A percentile compares a stretch with the other conserved stretches of the same genome.
These are phyloP conservation scores for Pelargonium cotyledonis DNA, from an alignment of 441 rosid species.

Conservation along the genomic window DNA sequence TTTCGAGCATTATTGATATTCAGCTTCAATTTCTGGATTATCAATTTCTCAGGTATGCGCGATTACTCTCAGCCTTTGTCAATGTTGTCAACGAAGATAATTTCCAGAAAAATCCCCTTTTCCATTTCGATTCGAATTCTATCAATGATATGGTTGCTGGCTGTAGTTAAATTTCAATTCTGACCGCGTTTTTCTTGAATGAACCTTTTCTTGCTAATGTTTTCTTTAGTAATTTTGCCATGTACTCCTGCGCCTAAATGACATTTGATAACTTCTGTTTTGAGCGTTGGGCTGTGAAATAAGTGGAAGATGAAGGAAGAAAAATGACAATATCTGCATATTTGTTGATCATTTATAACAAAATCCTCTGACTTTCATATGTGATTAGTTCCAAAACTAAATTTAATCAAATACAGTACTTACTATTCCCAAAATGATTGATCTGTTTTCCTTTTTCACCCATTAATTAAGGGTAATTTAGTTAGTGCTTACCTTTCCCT, in stretches of 20 bases:
- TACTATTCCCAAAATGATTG: no score
- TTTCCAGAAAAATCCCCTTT: constrained; percentile 1
- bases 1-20: neutral
- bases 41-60: constrained; percentile 3
- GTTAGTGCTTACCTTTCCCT: no score
- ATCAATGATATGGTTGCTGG: neutral
- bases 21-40: neutral
- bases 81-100: neutral
- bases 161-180: neutral
- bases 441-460: no score
- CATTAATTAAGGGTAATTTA: no score
- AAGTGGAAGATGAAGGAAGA: neutral
- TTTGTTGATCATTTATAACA: neutral
- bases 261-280: neutral
- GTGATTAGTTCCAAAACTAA: neutral
- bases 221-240: neutral
- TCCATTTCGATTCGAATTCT: neutral
- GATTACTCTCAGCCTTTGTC: neutral
- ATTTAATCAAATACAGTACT: no score
- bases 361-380: neutral
- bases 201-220: neutral
- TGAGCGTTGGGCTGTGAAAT: neutral
- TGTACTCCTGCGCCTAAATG: neutral
- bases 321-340: neutral
- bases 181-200: neutral